Base-by-base conservation (phyloP, 2,329 filamentous ascomycete genomes). In the Cladosporium sp. region DNA sequence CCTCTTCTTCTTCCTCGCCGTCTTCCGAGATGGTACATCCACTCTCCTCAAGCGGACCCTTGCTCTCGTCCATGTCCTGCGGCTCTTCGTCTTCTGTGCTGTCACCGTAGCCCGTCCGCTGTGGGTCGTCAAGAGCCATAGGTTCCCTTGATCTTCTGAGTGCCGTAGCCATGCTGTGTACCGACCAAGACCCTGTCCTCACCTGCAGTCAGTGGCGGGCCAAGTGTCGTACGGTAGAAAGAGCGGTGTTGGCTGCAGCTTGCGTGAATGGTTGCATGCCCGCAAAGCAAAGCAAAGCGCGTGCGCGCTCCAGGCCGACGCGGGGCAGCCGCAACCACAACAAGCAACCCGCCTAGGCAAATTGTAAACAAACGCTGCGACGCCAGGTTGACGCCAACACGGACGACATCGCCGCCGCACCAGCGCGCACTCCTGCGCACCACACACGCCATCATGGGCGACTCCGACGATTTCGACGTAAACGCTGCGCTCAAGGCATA, bases 401-500 rank as follows among this genome's bases (percentile, higher is more conserved):
- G 31, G 14, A 43, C 42, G 42, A 42, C 14, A n/a, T 19, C 40
- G 11, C 14, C 16, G 52, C 53, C 52, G 54, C 55, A 56, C 51
- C 33, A 14, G 16, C 13, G 42, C 46, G 34, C 40, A 35, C 34
- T 45, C n/a, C 11, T 35, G 44, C 44, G 44, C 44, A 49, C 16
- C 22, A 35, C 19, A 42, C 14, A 59, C 61, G 60, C 66, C 84
- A 86, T 77, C 66, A 87, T 87, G 75, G 78, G 79, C 62, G 75
- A 77, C 59, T 74, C 72, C 58, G 81, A 90, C 68, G 81, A 85
- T 66, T 98, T 98, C 74, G 89, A 97, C 71, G 89, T 98, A 72
- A 95, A 96, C 70, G 87, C 95, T 76, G 89, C 90, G 60, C 86
- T 97, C 71, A 96, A 95, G 78, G 82, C 89, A 69, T 98, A 96